phyloP scores from a whole-genome alignment of 2,329 filamentous ascomycete genomes.

The Alternaria hordeiaustralica region DNA sequence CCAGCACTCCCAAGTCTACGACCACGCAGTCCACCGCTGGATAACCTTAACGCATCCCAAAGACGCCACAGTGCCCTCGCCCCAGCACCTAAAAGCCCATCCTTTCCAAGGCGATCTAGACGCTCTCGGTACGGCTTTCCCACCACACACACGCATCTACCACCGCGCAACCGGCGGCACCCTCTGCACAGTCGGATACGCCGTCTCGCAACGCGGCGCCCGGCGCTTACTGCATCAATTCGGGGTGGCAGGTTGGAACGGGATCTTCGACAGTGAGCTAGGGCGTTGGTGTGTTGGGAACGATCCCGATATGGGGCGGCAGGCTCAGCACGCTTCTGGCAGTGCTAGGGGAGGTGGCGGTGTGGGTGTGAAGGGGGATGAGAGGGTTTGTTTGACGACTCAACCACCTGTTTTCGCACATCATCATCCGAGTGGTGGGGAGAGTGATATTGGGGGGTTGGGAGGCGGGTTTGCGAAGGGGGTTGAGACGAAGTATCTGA shows the following conservation, averaged over 20 bases:
- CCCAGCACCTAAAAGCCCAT: conserved; percentile 37
- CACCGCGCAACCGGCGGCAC: conserved; percentile 35
- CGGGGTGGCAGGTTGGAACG: conserved; percentile 37
- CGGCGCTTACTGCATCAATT: conserved; percentile 39
- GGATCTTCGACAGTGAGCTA: conserved; percentile 38
- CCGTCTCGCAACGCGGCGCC: conserved; percentile 39
- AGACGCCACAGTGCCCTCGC: conserved; percentile 32
- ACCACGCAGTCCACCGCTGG: conserved; percentile 9
- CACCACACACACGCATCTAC: conserved; percentile 37
- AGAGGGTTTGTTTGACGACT: conserved; percentile 34
- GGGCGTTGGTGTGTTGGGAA: conserved; percentile 39
- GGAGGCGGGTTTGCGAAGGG: conserved; percentile 40
- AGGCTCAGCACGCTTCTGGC: background rate
- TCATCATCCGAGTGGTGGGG: conserved; percentile 38
- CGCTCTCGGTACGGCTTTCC: conserved; percentile 31
- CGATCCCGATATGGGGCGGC: conserved; percentile 29
- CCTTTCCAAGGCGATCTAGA: conserved; percentile 38
- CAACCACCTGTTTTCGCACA: conserved; percentile 42
- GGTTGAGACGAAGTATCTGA: conserved; percentile 42
- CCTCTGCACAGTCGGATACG: conserved; percentile 41
- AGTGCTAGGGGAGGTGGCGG: background rate
- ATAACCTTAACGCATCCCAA: conserved; percentile 24
- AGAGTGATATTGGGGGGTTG: conserved; percentile 41
- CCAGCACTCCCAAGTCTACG: conserved; percentile 14
- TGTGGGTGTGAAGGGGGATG: conserved; percentile 5